A percentile compares a stretch with the other conserved stretches of the same genome.
Evolutionary conservation across 2,329 filamentous ascomycete genomes (phyloP).

Genomic region (Truncatella angustata): DNA sequence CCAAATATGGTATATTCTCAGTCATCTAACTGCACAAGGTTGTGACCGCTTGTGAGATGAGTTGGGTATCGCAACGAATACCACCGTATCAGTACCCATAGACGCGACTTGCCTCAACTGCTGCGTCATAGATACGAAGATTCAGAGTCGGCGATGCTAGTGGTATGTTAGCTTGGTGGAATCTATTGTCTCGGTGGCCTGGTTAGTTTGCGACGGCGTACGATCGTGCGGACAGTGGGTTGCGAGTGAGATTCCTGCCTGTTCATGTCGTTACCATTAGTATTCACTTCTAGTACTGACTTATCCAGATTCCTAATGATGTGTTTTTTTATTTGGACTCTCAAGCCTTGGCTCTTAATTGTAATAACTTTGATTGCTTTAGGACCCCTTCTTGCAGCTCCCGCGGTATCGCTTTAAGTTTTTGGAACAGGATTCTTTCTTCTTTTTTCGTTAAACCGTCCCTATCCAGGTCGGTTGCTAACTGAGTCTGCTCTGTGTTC

Average conservation of each 20-base stretch:
- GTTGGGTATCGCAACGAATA: no score
- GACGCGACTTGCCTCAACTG: not conserved
- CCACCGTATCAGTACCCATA: no score
- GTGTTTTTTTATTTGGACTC: no score
- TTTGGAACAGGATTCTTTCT: slow-evolving; percentile 1
- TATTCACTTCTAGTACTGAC: no score
- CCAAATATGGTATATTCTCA: no score
- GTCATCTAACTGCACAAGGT: no score
- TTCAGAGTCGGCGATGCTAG: not conserved
- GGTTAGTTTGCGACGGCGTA: not conserved
- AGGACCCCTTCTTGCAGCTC: not conserved
- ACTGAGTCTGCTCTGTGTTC: not conserved
- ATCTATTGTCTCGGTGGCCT: not conserved
- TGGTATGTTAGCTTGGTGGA: not conserved
- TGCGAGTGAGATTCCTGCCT: no score
- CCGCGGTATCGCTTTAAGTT: slow-evolving; percentile 1
- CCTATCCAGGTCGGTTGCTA: not conserved
- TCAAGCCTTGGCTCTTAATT: not conserved
- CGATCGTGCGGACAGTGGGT: not conserved
- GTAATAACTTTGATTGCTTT: not conserved
- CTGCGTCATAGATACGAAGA: not conserved
- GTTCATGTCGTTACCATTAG: no score
- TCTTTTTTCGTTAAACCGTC: not conserved
- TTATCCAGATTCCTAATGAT: no score
- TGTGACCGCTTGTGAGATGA: no score